A percentile compares a stretch with the other conserved stretches of the same genome.
phyloP scores from a whole-genome alignment of 2,329 filamentous ascomycete species.

The Epichloe coenophiala region DNA sequence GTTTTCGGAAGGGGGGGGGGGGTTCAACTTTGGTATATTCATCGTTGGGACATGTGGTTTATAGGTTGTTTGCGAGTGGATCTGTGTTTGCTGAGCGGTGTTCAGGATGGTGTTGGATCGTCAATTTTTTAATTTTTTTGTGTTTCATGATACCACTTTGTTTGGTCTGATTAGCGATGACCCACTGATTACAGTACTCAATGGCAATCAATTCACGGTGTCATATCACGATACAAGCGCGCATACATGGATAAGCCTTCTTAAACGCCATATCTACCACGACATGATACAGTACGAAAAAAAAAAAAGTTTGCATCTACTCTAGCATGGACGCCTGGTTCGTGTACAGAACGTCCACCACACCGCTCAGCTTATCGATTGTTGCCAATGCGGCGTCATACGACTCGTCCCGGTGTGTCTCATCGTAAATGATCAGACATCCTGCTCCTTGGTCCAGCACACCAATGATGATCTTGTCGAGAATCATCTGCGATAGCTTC shows the following conservation, averaged over 20 bases:
- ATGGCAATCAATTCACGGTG: no score
- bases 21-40: background rate
- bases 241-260: conserved; percentile 11
- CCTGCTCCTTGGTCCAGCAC: conserved; percentile 96
- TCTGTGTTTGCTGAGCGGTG: no score
- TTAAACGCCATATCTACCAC: conserved; percentile 16
- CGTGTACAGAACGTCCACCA: conserved; percentile 93
- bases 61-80: no score
- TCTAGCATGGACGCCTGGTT: conserved; percentile 95
- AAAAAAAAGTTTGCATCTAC: conserved; percentile 29
- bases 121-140: background rate
- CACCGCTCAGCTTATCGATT: conserved; percentile 91
- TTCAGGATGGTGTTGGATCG: no score
- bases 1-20: background rate
- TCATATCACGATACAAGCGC: no score
- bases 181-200: no score
- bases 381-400: conserved; percentile 92
- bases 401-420: conserved; percentile 81
- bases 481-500: conserved; percentile 98
- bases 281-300: conserved; percentile 16
- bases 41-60: no score
- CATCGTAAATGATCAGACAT: conserved; percentile 93
- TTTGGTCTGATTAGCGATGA: background rate
- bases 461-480: conserved; percentile 97
- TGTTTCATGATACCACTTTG: conserved; percentile 7